A percentile compares a stretch with the other conserved stretches of the same genome.
These are phyloP conservation scores for Erodium trifolium DNA, from an alignment of 441 rosid species.

Conservation along the genomic window DNA sequence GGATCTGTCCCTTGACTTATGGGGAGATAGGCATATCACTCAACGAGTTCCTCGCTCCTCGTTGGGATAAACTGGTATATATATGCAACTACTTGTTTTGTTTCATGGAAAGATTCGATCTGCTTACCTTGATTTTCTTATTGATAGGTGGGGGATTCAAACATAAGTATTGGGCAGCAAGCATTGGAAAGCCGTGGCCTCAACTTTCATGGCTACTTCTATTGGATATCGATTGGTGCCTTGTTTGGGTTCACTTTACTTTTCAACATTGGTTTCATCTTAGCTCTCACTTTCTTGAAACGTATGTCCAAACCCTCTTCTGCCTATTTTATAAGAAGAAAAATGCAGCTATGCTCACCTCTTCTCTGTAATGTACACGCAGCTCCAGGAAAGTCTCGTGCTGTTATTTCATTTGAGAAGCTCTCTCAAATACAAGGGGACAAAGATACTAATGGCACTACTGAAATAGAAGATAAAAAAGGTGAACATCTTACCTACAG, in stretches of 20 bases:
- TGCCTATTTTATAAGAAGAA: neutral
- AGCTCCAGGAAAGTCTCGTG: slow-evolving; percentile 53
- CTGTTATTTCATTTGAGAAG: slow-evolving; percentile 37
- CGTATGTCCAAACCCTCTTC: slow-evolving; percentile 27
- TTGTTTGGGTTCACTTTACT: slow-evolving; percentile 44
- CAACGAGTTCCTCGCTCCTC: slow-evolving; percentile 61
- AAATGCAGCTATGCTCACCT: neutral
- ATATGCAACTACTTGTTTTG: neutral
- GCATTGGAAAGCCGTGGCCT: slow-evolving; percentile 45
- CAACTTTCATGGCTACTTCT: slow-evolving; percentile 36
- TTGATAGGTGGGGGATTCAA: slow-evolving; percentile 24
- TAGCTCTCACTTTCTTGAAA: slow-evolving; percentile 49
- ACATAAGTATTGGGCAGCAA: slow-evolving; percentile 37
- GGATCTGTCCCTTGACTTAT: slow-evolving; percentile 58
- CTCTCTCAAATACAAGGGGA: slow-evolving; percentile 24
- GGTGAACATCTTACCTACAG: slow-evolving; percentile 13
- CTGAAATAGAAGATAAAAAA: neutral
- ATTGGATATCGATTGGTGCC: slow-evolving; percentile 57
- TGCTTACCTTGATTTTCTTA: neutral
- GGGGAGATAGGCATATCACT: slow-evolving; percentile 58
- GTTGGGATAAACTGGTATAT: slow-evolving; percentile 45
- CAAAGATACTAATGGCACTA: slow-evolving; percentile 11
- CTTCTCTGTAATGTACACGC: slow-evolving; percentile 15
- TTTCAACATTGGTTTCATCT: slow-evolving; percentile 39
- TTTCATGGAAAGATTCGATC: neutral